phyloP scores from a whole-genome alignment of 129 eudicot genomes.

The Escallonia rubra region DNA sequence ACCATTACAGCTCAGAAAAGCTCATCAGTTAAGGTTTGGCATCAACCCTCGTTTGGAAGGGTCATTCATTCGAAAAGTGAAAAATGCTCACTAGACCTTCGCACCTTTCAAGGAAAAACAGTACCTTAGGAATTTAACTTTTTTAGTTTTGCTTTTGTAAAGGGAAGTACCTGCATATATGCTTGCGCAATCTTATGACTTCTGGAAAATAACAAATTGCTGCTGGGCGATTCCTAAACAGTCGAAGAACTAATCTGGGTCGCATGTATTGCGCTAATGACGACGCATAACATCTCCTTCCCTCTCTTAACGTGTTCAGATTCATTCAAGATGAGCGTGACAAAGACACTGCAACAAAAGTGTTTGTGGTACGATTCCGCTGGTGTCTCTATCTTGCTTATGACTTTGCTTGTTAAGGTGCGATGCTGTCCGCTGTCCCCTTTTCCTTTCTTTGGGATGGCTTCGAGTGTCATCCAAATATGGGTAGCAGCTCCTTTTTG shows the following conservation, averaged over 20 bases:
- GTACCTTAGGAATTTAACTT: too few species aligned
- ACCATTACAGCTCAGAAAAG: constrained; percentile 13
- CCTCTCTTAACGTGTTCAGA: background rate
- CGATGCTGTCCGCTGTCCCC: constrained; percentile 1
- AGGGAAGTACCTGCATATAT: too few species aligned
- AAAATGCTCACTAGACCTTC: too few species aligned
- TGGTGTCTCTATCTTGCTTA: constrained; percentile 10
- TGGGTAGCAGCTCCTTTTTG: constrained; percentile 22
- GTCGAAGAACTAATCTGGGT: too few species aligned
- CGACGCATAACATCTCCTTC: too few species aligned
- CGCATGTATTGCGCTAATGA: too few species aligned
- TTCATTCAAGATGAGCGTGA: constrained; percentile 3
- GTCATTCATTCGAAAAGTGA: background rate
- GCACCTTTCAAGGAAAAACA: too few species aligned
- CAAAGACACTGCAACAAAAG: constrained; percentile 19
- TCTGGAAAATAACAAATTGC: too few species aligned
- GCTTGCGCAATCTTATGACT: too few species aligned
- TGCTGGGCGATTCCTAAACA: too few species aligned
- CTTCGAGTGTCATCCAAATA: constrained; percentile 10
- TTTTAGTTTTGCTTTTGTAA: too few species aligned
- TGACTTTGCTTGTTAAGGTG: constrained; percentile 21
- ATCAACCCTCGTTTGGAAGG: constrained; percentile 13
- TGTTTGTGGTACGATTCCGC: background rate
- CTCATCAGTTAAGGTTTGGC: constrained; percentile 9
- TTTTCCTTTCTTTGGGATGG: constrained; percentile 13